Base-by-base conservation (phyloP, 345 rosid genomes). In the Geranium brycei region DNA sequence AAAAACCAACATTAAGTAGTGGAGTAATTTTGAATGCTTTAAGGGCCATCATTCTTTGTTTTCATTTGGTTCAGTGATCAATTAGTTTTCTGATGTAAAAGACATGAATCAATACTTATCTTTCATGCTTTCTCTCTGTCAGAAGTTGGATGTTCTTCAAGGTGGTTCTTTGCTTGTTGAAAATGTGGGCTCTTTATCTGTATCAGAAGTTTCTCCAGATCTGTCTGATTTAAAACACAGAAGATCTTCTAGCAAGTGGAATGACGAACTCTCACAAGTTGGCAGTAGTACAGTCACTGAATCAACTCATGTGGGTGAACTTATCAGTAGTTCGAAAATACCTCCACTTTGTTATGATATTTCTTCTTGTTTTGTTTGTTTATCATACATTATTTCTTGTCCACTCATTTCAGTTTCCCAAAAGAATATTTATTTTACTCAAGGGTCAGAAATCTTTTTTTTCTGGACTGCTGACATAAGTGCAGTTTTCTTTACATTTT, bases 201-300 rank as follows among this genome's bases (percentile, higher is more conserved):
- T 78, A 58, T 75, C 79, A 64, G 78, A 65, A 59, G 65, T 79
- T 67, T 62, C 81, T 66, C 70, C 77, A 23, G 96, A 86, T 71
- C 64, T 74, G 62, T 79, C 91, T 67, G 87, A 83, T 74, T 75
- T 72, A 61, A 82, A 78, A 57, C 95, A 85, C 77, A 78, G 66
- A 72, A 79, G 86, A 75, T 84, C 88, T 67, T 82, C 91, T 64
- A 85, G 95, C 91, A 84, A 78, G 82, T 75, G 83, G 82, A 88
- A 84, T 80, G 87, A 78, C 31, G 95, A 95, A 66, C 74, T 84
- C 73, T 87, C 91, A 57, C 80, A 87, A 17, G 69, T 70, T 65
- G 76, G 85, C 75, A 83, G 91, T 76, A 83, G 91, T 76, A 71
- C 82, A 12, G 71, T 85, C 65, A 75, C 85, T n/a, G 99, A 93